Evolutionary conservation across 768 basidiomycete genomes (phyloP).

Genomic region (Leccinum uliginosum): DNA sequence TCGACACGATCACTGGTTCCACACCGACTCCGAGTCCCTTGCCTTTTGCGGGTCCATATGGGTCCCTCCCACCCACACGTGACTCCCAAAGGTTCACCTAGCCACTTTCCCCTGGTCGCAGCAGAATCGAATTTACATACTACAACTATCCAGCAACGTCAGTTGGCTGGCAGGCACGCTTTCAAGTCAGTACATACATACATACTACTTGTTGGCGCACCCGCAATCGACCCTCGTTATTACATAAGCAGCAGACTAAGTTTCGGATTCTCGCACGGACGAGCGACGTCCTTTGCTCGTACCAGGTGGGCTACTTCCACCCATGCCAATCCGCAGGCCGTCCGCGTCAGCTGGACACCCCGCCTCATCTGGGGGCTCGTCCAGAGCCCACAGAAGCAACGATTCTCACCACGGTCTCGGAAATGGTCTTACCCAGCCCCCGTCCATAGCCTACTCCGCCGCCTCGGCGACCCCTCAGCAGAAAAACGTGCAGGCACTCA

Average conservation of each 20-base stretch:
- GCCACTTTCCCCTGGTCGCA: background rate
- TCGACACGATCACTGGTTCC: constrained; percentile 6
- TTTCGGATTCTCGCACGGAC: constrained; percentile 22
- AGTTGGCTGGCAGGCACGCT: background rate
- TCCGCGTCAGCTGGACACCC: constrained; percentile 53
- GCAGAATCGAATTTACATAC: background rate
- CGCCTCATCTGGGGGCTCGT: constrained; percentile 31
- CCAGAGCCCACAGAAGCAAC: constrained; percentile 56
- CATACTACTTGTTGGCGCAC: background rate
- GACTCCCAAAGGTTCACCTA: constrained; percentile 23
- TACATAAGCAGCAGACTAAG: constrained; percentile 19
- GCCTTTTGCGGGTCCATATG: constrained; percentile 39
- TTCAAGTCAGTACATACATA: background rate
- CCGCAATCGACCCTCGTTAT: constrained; percentile 1
- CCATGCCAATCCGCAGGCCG: constrained; percentile 54
- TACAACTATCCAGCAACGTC: background rate
- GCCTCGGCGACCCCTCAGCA: constrained; percentile 60
- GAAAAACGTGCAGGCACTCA: constrained; percentile 76
- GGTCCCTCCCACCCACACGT: constrained; percentile 30
- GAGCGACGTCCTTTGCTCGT: constrained; percentile 4
- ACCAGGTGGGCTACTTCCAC: constrained; percentile 24
- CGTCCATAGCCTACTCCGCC: constrained; percentile 35
- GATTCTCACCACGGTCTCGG: constrained; percentile 51
- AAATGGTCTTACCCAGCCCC: constrained; percentile 30
- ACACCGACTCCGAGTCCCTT: constrained; percentile 10